phyloP scores from a whole-genome alignment of 371 early-diverging fungal species.

The Funneliformis caledonium region DNA sequence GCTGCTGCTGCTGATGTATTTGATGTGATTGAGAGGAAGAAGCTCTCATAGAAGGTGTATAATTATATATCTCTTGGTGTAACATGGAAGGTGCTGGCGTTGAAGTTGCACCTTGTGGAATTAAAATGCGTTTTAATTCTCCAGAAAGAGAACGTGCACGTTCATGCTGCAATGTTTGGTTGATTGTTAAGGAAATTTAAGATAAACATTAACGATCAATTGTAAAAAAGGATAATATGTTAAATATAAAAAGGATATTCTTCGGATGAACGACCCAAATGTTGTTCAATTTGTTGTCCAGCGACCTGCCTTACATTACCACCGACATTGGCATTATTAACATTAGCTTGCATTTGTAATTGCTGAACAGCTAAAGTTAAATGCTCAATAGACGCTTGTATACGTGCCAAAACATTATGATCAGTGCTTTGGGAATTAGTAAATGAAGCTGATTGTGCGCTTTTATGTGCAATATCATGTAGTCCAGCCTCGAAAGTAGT shows the following conservation, averaged over 20 bases:
- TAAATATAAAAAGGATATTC: conserved; percentile 34
- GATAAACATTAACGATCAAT: too few species aligned
- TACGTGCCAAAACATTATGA: background rate
- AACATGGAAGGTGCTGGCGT: background rate
- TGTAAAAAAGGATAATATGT: background rate
- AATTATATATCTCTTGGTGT: conserved; percentile 16
- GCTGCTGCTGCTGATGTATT: conserved; percentile 6
- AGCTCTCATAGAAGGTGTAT: conserved; percentile 5
- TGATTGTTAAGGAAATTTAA: background rate
- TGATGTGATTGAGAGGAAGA: conserved; percentile 10
- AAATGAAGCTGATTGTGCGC: conserved; percentile 13
- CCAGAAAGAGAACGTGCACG: conserved; percentile 39
- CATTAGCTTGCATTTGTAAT: conserved; percentile 25
- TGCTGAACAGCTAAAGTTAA: conserved; percentile 17
- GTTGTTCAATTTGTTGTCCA: background rate
- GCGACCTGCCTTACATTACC: conserved; percentile 13
- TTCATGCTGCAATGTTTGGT: conserved; percentile 25
- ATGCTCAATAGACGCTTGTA: conserved; percentile 32
- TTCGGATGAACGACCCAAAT: background rate
- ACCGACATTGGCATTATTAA: background rate
- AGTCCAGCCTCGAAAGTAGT: conserved; percentile 49
- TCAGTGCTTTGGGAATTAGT: background rate
- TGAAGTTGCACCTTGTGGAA: conserved; percentile 21
- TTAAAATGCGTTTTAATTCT: conserved; percentile 39
- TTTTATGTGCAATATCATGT: conserved; percentile 26